phyloP scores from a whole-genome alignment of 2,329 filamentous ascomycete genomes.

The Geosmithia flava region DNA sequence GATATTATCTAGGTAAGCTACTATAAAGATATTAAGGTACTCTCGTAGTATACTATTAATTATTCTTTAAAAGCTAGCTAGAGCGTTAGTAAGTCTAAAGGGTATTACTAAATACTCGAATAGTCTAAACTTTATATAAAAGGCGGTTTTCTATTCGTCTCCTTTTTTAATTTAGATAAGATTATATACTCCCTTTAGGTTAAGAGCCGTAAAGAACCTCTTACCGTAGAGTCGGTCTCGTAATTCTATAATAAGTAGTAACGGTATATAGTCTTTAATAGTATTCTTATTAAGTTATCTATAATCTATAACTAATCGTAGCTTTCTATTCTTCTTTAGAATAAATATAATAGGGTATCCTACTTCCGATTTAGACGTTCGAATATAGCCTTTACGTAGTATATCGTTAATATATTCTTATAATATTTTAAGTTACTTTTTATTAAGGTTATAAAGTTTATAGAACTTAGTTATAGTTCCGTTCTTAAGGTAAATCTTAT shows the following conservation, averaged over 20 bases:
- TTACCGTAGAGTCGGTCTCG: conserved; percentile 7
- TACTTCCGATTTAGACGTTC: conserved; percentile 2
- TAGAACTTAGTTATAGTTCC: not conserved
- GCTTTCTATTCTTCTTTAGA: conserved; percentile 8
- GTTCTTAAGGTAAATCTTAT: conserved; percentile 4
- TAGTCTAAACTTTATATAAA: conserved; percentile 15
- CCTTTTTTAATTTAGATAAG: conserved; percentile 15
- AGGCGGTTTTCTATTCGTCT: conserved; percentile 20
- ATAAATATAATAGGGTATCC: conserved; percentile 8
- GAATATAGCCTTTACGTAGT: conserved; percentile 7
- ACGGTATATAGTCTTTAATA: conserved; percentile 11
- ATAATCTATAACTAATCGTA: conserved; percentile 13
- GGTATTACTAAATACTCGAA: conserved; percentile 20
- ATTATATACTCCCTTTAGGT: conserved; percentile 14
- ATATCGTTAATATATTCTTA: conserved; percentile 2
- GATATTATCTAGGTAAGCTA: conserved; percentile 9
- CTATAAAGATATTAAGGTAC: conserved; percentile 8
- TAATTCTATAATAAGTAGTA: conserved; percentile 12
- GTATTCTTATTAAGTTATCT: conserved; percentile 11
- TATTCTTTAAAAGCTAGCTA: conserved; percentile 7
- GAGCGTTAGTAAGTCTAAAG: conserved; percentile 12
- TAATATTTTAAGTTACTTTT: conserved; percentile 2
- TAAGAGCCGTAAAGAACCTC: conserved; percentile 5
- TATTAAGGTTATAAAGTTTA: conserved; percentile 5
- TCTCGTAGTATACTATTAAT: conserved; percentile 7